Conservation (phyloP, 495 filamentous ascomycete genomes). For the Podospora conica region DNA sequence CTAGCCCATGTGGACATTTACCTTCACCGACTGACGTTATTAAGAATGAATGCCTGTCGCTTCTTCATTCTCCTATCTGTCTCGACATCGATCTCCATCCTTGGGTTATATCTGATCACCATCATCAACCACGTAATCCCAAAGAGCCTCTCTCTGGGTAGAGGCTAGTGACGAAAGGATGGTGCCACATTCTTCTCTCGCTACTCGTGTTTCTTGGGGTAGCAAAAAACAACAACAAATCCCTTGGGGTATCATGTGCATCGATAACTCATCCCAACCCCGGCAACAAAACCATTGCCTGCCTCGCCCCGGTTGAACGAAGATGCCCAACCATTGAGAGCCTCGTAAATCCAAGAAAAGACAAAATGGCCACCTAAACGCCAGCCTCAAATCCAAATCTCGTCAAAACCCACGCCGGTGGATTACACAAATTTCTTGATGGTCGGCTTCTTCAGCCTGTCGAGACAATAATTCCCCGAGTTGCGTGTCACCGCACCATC, state of each 20-base stretch:
- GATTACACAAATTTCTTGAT: conserved; percentile 21
- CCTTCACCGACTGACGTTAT: too few species aligned
- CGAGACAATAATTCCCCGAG: conserved; percentile 28
- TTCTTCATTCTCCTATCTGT: too few species aligned
- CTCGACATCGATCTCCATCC: too few species aligned
- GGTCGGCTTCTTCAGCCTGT: conserved; percentile 33
- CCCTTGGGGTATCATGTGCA: neutral
- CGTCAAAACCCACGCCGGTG: conserved; percentile 18
- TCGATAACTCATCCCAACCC: neutral
- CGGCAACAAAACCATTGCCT: neutral
- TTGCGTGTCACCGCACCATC: conserved; percentile 32
- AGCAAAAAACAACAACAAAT: neutral
- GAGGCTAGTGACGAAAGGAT: too few species aligned
- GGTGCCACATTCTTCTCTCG: neutral
- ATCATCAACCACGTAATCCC: too few species aligned
- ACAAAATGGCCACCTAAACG: neutral
- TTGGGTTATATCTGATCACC: too few species aligned
- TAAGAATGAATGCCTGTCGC: too few species aligned
- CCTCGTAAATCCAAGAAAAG: neutral
- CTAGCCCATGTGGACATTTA: too few species aligned
- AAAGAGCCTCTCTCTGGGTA: too few species aligned
- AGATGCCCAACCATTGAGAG: neutral
- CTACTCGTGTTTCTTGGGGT: neutral
- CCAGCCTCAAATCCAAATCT: neutral
- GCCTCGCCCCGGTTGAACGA: neutral